Evolutionary conservation across 139 green algal genomes (phyloP).

Genomic region (Tetradesmus obliquus): DNA sequence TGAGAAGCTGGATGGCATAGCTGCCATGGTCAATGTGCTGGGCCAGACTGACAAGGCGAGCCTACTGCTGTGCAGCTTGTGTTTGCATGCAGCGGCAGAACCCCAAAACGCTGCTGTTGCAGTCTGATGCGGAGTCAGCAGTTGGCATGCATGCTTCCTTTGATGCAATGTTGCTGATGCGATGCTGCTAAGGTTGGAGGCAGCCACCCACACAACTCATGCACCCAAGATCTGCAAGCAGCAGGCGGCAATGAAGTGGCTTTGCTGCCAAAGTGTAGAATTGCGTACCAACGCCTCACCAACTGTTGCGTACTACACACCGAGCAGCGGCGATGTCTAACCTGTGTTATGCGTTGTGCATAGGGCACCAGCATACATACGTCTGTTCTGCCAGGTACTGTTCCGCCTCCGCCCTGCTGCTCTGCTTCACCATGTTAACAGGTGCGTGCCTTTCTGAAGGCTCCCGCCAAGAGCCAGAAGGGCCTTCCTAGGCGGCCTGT

Average conservation of each 20-base stretch:
- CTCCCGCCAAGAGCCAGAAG: conserved; percentile 52
- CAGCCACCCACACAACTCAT: no score
- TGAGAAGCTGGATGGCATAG: conserved; percentile 65
- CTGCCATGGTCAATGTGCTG: conserved; percentile 58
- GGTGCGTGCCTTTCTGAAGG: conserved; percentile 52
- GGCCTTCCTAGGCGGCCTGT: conserved; percentile 64
- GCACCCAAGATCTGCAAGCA: neutral
- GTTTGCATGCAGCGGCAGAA: no score
- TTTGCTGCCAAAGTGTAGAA: no score
- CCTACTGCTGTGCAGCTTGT: neutral
- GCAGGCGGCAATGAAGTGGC: no score
- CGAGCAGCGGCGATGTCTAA: no score
- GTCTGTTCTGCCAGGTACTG: neutral
- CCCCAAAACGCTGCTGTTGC: no score
- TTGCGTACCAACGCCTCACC: no score
- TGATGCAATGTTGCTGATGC: no score
- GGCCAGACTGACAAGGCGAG: conserved; percentile 63
- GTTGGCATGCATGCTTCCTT: neutral
- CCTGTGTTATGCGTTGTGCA: no score
- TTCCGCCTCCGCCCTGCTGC: neutral
- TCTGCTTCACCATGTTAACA: neutral
- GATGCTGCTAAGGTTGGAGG: no score
- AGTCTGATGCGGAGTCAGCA: neutral
- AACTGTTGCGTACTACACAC: no score
- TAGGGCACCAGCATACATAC: neutral